These are phyloP conservation scores for Candolleomyces efflorescens DNA, from an alignment of 768 basidiomycete species.

Conservation along the genomic window DNA sequence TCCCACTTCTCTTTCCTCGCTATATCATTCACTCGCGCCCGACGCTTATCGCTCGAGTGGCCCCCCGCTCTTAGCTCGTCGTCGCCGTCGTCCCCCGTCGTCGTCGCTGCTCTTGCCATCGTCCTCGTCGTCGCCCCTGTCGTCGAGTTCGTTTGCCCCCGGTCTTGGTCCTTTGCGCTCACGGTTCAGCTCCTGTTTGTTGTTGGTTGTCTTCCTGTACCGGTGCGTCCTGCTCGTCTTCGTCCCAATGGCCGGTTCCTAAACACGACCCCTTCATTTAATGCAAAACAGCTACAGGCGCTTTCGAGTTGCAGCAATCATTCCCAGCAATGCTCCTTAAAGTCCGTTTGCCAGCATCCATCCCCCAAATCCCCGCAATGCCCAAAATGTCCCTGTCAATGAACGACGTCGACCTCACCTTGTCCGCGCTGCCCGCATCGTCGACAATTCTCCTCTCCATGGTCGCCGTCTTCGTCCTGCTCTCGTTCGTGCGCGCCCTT, in stretches of 20 bases:
- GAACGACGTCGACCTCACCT: conserved; percentile 12
- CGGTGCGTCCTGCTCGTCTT: conserved; percentile 1
- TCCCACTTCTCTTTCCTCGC: not conserved
- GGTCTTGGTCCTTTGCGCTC: not conserved
- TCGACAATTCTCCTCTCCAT: conserved; percentile 19
- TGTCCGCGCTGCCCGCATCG: conserved; percentile 13
- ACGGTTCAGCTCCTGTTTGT: not conserved
- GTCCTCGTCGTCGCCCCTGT: conserved; percentile 6
- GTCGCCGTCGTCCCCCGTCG: conserved; percentile 6
- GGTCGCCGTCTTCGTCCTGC: conserved; percentile 22
- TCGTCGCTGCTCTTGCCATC: conserved; percentile 12
- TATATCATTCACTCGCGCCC: not conserved
- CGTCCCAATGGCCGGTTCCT: not conserved
- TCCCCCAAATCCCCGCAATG: not conserved
- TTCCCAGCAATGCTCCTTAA: conserved; percentile 1
- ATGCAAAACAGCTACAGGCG: not conserved
- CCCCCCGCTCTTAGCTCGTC: not conserved
- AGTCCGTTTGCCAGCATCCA: conserved; percentile 7
- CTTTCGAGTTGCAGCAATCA: not conserved
- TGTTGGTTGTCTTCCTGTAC: not conserved
- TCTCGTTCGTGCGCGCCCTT: conserved; percentile 20
- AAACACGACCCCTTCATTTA: conserved; percentile 1
- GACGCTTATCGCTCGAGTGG: not conserved
- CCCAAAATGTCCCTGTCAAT: conserved; percentile 7
- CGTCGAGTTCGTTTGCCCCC: not conserved